Base-by-base conservation (phyloP, 768 basidiomycete species). In the Podaxis sp. region DNA sequence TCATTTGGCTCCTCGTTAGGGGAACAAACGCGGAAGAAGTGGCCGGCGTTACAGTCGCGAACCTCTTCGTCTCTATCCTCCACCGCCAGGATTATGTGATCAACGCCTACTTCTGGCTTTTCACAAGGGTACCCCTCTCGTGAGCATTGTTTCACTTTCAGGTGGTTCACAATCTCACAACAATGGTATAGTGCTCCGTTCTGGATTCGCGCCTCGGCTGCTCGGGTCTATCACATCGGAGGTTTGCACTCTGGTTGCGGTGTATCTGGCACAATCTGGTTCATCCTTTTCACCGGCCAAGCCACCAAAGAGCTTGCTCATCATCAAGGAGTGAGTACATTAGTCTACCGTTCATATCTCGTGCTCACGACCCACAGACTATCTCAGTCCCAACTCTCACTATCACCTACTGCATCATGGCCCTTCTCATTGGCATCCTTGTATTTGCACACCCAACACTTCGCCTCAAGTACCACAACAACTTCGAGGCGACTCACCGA, bases 71-170 rank as follows among this genome's bases (percentile, higher is more conserved):
- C 56, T 75, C 80, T 33, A 77, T 81, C 53, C 68, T 82, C 12
- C 78, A 82, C 76, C 76, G 80, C 33, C 80, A 82, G 67, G 81
- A 86, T 67, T 83, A 86, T 63, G 81, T 87, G 22, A 77, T 85
- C 68, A 85, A 87, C 67, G 73, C 78, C 0, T 82, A 85, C 67
- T 87, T 84, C 75, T 79, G 76, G 46, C 71, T 83, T 8, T 80
- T 80, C 57, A 82, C 80, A 63, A 72, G 80, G 37, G 81, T 81
- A 19, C 84, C 84, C 9, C 55, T 73, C 43, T 80, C 79, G 82
- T 85, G 64, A 66, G 80, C 71, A 25, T 25, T 15, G 12, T 8
- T 9, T 50, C 22, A 13, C 1, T 24, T 27, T 27, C 49, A 15
- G 19, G 24, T 24, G 22, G 19, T 25, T 19, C 11, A 13, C 24